Percentiles rank a stretch among this genome's conserved stretches.
Evolutionary conservation across 306 rosid species (phyloP).

Genomic region (Oemleria cerasiformis): DNA sequence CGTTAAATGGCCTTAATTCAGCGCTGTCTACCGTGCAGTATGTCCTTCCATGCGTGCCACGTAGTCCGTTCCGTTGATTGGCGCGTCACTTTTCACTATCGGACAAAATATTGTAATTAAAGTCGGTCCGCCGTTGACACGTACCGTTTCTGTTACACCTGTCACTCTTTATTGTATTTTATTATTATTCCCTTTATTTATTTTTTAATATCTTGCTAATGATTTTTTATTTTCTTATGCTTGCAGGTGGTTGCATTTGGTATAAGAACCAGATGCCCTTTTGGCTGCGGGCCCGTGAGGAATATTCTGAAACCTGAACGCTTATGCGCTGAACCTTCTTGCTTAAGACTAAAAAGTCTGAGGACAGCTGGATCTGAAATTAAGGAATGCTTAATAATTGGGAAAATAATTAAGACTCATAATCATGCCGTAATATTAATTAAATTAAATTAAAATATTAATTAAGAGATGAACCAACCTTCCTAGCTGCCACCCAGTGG

Average conservation of each 20-base stretch:
- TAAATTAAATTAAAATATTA: not conserved
- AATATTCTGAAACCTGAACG: not conserved
- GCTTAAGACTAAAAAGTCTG: not conserved
- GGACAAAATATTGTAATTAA: not conserved
- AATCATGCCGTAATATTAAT: not conserved
- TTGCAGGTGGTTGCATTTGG: constrained; percentile 36
- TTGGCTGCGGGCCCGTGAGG: constrained; percentile 12
- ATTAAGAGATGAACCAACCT: not conserved
- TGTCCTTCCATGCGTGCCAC: not conserved
- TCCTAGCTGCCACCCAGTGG: not conserved
- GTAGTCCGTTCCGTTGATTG: not conserved
- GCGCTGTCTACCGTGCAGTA: not conserved
- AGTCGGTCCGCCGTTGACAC: constrained; percentile 2
- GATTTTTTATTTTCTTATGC: not conserved
- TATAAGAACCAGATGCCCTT: constrained; percentile 1
- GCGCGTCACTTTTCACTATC: not conserved
- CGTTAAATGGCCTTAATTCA: constrained; percentile 1
- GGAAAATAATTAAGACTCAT: not conserved
- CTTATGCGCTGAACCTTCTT: constrained; percentile 12
- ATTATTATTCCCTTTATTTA: too few species aligned
- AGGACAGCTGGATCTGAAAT: not conserved
- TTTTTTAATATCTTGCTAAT: constrained; percentile 4
- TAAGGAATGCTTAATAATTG: not conserved
- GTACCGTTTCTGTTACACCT: not conserved
- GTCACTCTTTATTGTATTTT: constrained; percentile 1